phyloP scores from a whole-genome alignment of 257 asterid genomes.

The Solanum etuberosum region DNA sequence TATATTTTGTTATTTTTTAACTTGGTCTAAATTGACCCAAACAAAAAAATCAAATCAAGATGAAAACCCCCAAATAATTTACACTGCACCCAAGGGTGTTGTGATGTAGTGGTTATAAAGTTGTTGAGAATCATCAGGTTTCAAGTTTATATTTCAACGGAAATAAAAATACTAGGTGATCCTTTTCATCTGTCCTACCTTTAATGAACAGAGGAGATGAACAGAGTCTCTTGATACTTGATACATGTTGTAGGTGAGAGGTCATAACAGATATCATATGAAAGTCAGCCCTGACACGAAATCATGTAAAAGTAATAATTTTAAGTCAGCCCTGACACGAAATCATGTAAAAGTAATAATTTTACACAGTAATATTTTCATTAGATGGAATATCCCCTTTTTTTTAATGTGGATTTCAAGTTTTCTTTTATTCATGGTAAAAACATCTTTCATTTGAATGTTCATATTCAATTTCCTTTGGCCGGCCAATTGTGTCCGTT shows the following conservation, averaged over 20 bases:
- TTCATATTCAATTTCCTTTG: neutral
- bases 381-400: neutral
- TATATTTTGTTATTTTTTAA: neutral
- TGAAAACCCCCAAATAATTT: neutral
- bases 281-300: no score
- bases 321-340: no score
- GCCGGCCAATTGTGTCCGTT: neutral
- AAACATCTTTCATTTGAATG: neutral
- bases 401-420: neutral
- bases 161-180: no score
- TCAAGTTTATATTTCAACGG: no score
- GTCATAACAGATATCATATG: neutral
- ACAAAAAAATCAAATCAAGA: neutral
- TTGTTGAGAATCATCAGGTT: no score
- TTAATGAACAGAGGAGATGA: neutral
- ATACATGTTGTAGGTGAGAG: neutral
- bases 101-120: neutral
- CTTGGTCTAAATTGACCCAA: neutral
- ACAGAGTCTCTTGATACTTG: no score
- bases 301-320: neutral
- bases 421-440: neutral
- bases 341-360: neutral
- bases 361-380: neutral
- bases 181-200: rapidly evolving
- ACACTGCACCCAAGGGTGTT: neutral